Base-by-base conservation (phyloP, 306 rosid genomes). In the Sophora flavescens region DNA sequence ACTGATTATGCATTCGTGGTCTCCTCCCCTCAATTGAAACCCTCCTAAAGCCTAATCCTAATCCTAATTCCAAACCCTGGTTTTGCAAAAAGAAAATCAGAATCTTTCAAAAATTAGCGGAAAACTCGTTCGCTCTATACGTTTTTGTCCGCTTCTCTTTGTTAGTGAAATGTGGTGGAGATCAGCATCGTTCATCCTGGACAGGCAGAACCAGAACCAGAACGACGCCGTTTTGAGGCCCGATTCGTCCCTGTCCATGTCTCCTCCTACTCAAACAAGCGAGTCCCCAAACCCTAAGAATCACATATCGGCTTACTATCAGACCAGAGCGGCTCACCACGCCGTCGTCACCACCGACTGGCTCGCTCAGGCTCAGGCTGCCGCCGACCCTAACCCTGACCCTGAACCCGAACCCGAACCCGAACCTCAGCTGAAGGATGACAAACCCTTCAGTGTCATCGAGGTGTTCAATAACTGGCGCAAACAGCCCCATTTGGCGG, bases 291-390 rank as follows among this genome's bases (percentile, higher is more conserved):
- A 16, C 12, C 42, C 61, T 35, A 63, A 52, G 14, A 72, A 82
- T 64, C 84, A 70, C 11, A 86, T 85, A 39, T 93, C 96, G 0
- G 91, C 91, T 57, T 90, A 89, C 80, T 93, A 90, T 42, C 89
- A 88, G 86, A 84, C 88, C 7, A 65, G 96, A 65, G 92, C 96
- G 30, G 91, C 89, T 4, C 97, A 90, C 78, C 85, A 85, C 72
- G 96, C 85, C 56, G 96, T 92, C 33, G 91, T 92, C 68, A 92
- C 97, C 68, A 87, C 86, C 78, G 96, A 90, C 78, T 90, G 97
- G 97, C 89, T 93, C n/a, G 89, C 96, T 63, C 97, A 93, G 84
- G 90, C 96, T 15, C 93, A 90, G 81, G 97, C 96, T 6, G 81
- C 64, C 64, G 39, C 67, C 12, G 92, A 91, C 10, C 82, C 86